These are phyloP conservation scores for Chalciporus pseudorubinellus DNA, from an alignment of 768 basidiomycete genomes.

Conservation along the genomic window DNA sequence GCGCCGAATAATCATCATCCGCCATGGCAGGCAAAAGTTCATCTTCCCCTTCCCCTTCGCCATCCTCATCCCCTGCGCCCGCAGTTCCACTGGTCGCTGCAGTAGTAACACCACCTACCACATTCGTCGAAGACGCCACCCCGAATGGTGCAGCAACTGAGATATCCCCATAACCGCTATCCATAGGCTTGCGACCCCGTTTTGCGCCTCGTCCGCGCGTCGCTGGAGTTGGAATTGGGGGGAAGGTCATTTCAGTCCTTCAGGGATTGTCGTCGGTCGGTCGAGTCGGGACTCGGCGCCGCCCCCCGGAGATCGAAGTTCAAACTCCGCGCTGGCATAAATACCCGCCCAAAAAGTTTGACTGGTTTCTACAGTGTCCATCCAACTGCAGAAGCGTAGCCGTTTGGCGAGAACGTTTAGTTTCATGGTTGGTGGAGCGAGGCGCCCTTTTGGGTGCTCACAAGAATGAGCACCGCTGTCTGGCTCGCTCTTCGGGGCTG, in stretches of 20 bases:
- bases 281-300: background rate
- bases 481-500: constrained; percentile 43
- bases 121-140: background rate
- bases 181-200: constrained; percentile 23
- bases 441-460: constrained; percentile 53
- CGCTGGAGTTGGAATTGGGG: constrained; percentile 22
- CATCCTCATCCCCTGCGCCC: constrained; percentile 44
- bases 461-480: constrained; percentile 42
- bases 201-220: constrained; percentile 28
- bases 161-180: constrained; percentile 21
- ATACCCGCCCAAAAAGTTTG: constrained; percentile 3
- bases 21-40: constrained; percentile 83
- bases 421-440: constrained; percentile 80
- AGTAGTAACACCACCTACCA: background rate
- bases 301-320: background rate
- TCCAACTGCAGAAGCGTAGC: constrained; percentile 68
- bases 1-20: constrained; percentile 85
- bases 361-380: constrained; percentile 53
- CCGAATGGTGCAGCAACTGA: background rate
- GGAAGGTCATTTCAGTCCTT: constrained; percentile 23
- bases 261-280: too few species aligned
- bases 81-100: background rate
- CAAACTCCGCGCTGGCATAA: background rate
- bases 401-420: constrained; percentile 55
- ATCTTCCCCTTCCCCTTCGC: constrained; percentile 74